Evolutionary conservation across 2,329 filamentous ascomycete species (phyloP).

Genomic region (Thyridium curvatum): DNA sequence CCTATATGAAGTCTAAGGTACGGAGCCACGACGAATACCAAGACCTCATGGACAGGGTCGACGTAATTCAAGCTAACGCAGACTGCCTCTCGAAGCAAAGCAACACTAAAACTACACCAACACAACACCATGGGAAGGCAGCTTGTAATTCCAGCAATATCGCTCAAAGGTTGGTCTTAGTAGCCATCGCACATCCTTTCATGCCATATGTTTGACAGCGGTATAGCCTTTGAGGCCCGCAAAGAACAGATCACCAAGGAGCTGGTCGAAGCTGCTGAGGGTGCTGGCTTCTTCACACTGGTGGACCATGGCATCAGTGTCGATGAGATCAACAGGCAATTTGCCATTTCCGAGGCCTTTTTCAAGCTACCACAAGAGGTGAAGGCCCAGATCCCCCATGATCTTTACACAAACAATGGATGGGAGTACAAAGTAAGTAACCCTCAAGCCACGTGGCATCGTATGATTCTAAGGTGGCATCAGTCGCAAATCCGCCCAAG

Average conservation of each 20-base stretch:
- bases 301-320: slow-evolving; percentile 11
- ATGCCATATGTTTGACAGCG: too few relatives aligned
- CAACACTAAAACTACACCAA: too few relatives aligned
- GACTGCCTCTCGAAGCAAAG: too few relatives aligned
- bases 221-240: slow-evolving; percentile 28
- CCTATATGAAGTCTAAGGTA: too few relatives aligned
- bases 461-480: too few relatives aligned
- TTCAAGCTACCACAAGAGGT: slow-evolving; percentile 35
- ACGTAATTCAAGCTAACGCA: too few relatives aligned
- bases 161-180: too few relatives aligned
- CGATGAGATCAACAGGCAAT: slow-evolving; percentile 27
- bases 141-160: too few relatives aligned
- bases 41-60: too few relatives aligned
- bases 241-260: slow-evolving; percentile 40
- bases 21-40: too few relatives aligned
- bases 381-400: slow-evolving; percentile 35
- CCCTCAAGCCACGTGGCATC: neutral
- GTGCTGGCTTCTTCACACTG: slow-evolving; percentile 46
- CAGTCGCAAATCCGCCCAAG: slow-evolving; percentile 40
- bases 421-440: slow-evolving; percentile 39
- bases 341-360: slow-evolving; percentile 24
- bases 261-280: slow-evolving; percentile 41
- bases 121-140: too few relatives aligned
- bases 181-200: too few relatives aligned
- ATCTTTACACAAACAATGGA: slow-evolving; percentile 37